Conservation (phyloP, 2,329 filamentous ascomycete species). For the Aureobasidium mangrovei region DNA sequence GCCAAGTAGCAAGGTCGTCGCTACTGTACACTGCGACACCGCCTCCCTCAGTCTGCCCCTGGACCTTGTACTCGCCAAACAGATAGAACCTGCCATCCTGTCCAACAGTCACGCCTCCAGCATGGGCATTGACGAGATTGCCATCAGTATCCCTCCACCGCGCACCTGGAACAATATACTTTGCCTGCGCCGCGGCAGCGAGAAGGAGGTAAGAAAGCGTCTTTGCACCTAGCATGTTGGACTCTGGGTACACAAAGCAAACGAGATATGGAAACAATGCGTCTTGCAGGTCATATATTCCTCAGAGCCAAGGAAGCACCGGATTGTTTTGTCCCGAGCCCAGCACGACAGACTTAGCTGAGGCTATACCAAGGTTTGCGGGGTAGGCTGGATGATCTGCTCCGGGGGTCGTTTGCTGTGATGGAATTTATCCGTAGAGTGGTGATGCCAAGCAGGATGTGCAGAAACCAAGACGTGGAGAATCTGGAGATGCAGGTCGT, state of each 20-base stretch:
- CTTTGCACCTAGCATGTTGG: not conserved
- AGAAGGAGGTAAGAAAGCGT: not conserved
- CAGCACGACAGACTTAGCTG: not conserved
- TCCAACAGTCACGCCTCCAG: constrained; percentile 48
- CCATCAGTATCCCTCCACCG: constrained; percentile 54
- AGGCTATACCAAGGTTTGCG: constrained; percentile 4
- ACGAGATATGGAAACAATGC: not conserved
- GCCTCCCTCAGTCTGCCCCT: constrained; percentile 51
- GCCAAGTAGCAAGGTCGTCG: constrained; percentile 52
- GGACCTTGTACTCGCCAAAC: constrained; percentile 54
- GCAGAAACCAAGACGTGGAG: not conserved
- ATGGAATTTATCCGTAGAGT: not conserved
- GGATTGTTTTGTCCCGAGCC: not conserved
- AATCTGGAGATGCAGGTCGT: not conserved
- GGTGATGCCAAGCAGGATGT: constrained; percentile 1
- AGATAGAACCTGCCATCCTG: constrained; percentile 1
- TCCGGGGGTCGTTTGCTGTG: not conserved
- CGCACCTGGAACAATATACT: constrained; percentile 54
- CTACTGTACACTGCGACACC: constrained; percentile 55
- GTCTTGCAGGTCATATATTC: not conserved
- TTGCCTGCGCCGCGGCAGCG: constrained; percentile 29
- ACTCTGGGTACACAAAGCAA: not conserved
- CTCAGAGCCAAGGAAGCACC: not conserved
- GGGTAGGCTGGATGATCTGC: not conserved
- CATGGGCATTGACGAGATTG: constrained; percentile 53